Evolutionary conservation across 2,329 filamentous ascomycete species (phyloP), one percentile per base, ranked within the genome.

Genomic region (Blumeria graminis): DNA sequence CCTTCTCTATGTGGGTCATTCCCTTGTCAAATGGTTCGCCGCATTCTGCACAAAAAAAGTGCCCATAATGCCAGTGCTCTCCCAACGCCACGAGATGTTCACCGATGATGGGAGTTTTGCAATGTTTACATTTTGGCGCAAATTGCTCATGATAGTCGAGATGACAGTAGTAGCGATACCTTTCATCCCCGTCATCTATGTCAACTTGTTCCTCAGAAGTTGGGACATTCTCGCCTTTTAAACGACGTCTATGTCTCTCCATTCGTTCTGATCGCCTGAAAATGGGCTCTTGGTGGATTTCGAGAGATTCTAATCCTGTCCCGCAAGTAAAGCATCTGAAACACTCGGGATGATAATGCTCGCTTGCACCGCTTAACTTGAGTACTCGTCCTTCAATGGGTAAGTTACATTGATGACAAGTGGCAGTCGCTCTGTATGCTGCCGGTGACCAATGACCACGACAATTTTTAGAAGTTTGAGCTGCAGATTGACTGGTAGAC

Each of bases 11-110:
- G 64, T 82, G 80, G 50, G 78, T 82, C 70, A 75, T 77, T 58
- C 77, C 77, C 52, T 74, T 73, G 61, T 76, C 86, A 67, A 98
- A 98, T 0, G 92, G 90, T 71, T 98, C 90, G 62, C 92, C 92
- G 67, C 92, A 98, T 73, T 98, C 88, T 45, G 92, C 92, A 66
- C 92, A 98, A 76, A 98, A 98, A 72, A 98, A 98, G 70, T 98
- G 92, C 0, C 92, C 92, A 56, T 86, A 85, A 68, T 98, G 92
- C 86, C 87, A 98, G 70, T 94, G 88, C n/a, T 82, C 79, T 0
- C 92, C 92, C 57, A 94, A 86, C 1, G 92, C 92, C 13, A 95
- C 82, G 35, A 95, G 82, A 62, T 96, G 87, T 69, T 96, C 89
- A 45, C 89, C 89, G 62, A 96, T 81, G 64, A 98, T 98, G 3